Base-by-base conservation (phyloP, 108 stramenopile genomes). In the Thalassiosira profunda region DNA sequence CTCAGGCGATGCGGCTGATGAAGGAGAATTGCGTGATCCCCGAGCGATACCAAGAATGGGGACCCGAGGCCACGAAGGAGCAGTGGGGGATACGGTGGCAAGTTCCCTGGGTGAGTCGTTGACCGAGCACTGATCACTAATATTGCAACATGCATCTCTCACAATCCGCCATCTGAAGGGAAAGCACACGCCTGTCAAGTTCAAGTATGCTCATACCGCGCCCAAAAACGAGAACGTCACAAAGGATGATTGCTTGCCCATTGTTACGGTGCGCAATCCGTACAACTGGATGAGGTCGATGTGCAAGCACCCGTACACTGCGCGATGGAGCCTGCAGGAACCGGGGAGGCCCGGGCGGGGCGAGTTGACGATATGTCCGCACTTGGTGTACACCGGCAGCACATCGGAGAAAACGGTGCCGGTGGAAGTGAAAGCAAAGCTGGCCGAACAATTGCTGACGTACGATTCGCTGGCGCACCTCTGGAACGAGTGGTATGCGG, bases 21-120 rank as follows among this genome's bases (percentile, higher is more conserved):
- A 86, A 90, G 55, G 74, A 76, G 38, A 90, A 88, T 63, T 93
- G 92, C 46, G 77, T 84, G 37, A 90, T 93, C 41, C 92, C 89
- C 0, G 92, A 85, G 63, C 61, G 88, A 51, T 68, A 73, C 9
- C 58, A 61, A 36, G 55, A 76, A 37, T 75, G 62, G 8, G 89
- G 87, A 21, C 72, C 82, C 6, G 33, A 69, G 37, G 66, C 81
- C 53, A 59, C 79, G 21, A 86, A 84, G 58, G 84, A 92, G 81
- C 42, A 56, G 2, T 69, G 60, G 28, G 72, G 91, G 5, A 93
- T 93, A 76, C 56, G 85, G 47, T 93, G 88, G 88, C 88, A 90
- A 73, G 79, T 80, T 10, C 84, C 86, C 0, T 85, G 84, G 82
- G 70, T 46, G 58, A 51, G 28, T 56, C 45, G 15, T 4, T 12